Base-by-base conservation (phyloP, 2,329 filamentous ascomycete species). In the Fusarium udum region DNA sequence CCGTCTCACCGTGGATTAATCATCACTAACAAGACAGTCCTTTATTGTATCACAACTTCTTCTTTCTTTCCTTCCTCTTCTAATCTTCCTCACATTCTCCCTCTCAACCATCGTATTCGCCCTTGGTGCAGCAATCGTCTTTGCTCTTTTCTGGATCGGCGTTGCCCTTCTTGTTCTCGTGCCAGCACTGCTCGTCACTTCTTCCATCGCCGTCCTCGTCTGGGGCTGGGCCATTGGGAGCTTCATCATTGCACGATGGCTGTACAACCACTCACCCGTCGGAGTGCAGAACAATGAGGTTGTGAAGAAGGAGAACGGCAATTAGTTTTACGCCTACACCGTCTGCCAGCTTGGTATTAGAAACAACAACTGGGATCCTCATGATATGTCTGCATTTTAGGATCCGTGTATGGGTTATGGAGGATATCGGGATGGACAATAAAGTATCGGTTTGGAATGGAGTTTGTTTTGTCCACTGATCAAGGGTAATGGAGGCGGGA, bases 1-100 rank as follows among this genome's bases (percentile, higher is more conserved):
- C 22, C 6, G n/a, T 31, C 51, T 48, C 46, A 7, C 12, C 7
- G 8, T 24, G 28, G 28, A 43, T 53, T 24, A 31, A 31, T 14
- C 36, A 37, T 22, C 32, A 39, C 49, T 60, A 46, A 46, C 53
- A 57, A 42, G 48, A 39, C 28, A 94, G 92, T 89, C 90, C 66
- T 93, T 96, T 80, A 79, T 94, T 64, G 82, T 88, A 51, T 84
- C 87, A 36, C 93, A 95, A 79, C 77, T 91, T 65, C 80, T 90
- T 66, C 86, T 95, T 70, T 90, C 90, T 20, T 87, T 90, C 64
- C 81, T 93, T 20, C 93, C 93, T 3, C 77, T 95, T 66, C 81
- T 91, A 45, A 83, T 95, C 71, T 95, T 96, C 84, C 72, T 87
- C 63, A 83, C 88, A 75, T 94, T 95, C 84, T 85, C 87, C 62